Percentiles rank a stretch among this genome's conserved stretches.
phyloP scores from a whole-genome alignment of 2,329 filamentous ascomycete genomes.

The Beauveria asiatica region DNA sequence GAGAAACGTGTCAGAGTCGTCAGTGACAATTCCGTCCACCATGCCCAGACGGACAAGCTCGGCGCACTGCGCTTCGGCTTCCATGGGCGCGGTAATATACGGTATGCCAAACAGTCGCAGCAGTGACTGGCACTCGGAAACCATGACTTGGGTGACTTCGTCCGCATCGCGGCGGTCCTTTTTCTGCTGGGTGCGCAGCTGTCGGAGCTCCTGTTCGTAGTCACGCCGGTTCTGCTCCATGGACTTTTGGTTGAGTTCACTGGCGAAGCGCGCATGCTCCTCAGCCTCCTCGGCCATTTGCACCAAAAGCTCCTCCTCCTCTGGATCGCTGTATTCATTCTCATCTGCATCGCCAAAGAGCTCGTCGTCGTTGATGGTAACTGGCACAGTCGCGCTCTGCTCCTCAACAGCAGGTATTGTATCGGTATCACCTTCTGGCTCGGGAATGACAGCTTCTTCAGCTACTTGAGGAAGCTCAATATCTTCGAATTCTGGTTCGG shows the following conservation, averaged over 20 bases:
- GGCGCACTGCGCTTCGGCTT: constrained; percentile 95
- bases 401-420: background rate
- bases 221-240: constrained; percentile 62
- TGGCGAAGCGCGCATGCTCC: constrained; percentile 89
- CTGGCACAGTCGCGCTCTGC: background rate
- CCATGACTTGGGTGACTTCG: constrained; percentile 94
- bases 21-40: constrained; percentile 95
- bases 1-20: constrained; percentile 92
- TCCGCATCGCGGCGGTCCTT: constrained; percentile 94
- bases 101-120: constrained; percentile 86
- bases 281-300: constrained; percentile 86
- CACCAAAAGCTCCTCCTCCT: constrained; percentile 81
- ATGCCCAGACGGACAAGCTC: constrained; percentile 78
- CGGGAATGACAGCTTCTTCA: background rate
- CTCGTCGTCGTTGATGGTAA: constrained; percentile 29
- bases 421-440: background rate
- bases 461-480: constrained; percentile 19
- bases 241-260: constrained; percentile 70
- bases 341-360: constrained; percentile 54
- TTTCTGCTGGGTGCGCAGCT: constrained; percentile 87
- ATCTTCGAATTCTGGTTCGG: constrained; percentile 29
- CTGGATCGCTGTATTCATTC: constrained; percentile 72
- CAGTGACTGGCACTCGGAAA: constrained; percentile 87
- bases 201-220: constrained; percentile 80
- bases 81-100: constrained; percentile 97